phyloP scores from a whole-genome alignment of 1,284 basidiomycete genomes.

The Prillingera fragicola region DNA sequence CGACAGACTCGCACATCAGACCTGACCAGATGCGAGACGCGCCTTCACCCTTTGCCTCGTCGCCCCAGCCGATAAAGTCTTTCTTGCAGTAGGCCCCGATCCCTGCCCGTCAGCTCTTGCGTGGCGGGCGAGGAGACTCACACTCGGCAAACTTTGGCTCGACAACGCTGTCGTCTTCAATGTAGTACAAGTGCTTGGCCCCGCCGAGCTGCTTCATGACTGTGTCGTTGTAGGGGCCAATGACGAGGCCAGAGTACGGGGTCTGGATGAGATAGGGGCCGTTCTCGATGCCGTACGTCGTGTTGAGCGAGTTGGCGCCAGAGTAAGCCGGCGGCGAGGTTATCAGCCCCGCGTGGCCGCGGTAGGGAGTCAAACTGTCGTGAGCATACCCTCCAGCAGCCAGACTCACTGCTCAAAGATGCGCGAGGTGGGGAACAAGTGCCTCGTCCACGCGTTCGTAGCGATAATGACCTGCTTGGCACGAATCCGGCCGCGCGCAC shows the following conservation, averaged over 20 bases:
- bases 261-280: constrained; percentile 30
- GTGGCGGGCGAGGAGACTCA: no score
- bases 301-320: constrained; percentile 11
- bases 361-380: constrained; percentile 22
- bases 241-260: constrained; percentile 22
- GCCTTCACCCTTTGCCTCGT: constrained; percentile 25
- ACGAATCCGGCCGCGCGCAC: constrained; percentile 19
- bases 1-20: constrained; percentile 25
- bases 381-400: neutral
- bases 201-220: constrained; percentile 7
- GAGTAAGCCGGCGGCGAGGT: constrained; percentile 21
- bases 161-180: constrained; percentile 19
- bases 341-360: constrained; percentile 24
- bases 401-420: neutral
- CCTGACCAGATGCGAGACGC: constrained; percentile 25
- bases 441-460: constrained; percentile 36
- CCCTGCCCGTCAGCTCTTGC: constrained; percentile 3
- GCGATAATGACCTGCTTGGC: constrained; percentile 30
- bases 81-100: constrained; percentile 12
- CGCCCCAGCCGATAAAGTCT: constrained; percentile 23
- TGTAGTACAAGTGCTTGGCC: constrained; percentile 12
- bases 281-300: constrained; percentile 22
- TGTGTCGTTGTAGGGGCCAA: constrained; percentile 13
- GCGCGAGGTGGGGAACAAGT: constrained; percentile 22
- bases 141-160: constrained; percentile 3